Evolutionary conservation across 768 basidiomycete species (phyloP).

Genomic region (Trametes meyenii): DNA sequence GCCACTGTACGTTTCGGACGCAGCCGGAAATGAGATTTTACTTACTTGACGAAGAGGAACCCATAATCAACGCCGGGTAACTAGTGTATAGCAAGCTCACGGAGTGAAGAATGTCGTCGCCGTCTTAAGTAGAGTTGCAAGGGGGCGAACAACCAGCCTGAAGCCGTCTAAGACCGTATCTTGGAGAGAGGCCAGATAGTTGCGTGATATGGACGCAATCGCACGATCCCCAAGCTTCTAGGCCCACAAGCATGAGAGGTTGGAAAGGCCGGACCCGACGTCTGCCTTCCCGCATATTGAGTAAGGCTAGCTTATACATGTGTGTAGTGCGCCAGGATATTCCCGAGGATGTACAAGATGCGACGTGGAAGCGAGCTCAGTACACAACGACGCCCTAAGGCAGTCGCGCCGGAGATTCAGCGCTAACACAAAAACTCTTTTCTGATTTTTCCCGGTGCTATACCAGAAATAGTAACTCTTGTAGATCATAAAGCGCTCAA

Average conservation of each 20-base stretch:
- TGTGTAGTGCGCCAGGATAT: no score
- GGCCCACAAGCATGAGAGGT: neutral
- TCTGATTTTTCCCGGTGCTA: no score
- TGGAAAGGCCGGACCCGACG: neutral
- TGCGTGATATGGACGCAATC: conserved; percentile 20
- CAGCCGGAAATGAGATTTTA: neutral
- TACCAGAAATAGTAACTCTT: no score
- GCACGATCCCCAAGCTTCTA: conserved; percentile 15
- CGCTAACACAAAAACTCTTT: no score
- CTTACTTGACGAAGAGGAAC: conserved; percentile 16
- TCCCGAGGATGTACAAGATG: no score
- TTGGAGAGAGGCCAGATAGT: neutral
- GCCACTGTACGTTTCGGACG: neutral
- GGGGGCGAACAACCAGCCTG: neutral
- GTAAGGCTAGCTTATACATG: no score
- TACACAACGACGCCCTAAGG: no score
- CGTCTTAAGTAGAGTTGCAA: no score
- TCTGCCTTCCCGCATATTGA: neutral
- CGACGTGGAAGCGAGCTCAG: no score
- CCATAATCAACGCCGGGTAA: neutral
- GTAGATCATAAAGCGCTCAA: no score
- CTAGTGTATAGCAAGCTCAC: neutral
- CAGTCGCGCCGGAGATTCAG: no score
- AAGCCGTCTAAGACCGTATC: neutral
- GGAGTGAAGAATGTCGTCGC: no score